Evolutionary conservation across 2,329 filamentous ascomycete genomes (phyloP).

Genomic region (Davidsoniella eucalypti): DNA sequence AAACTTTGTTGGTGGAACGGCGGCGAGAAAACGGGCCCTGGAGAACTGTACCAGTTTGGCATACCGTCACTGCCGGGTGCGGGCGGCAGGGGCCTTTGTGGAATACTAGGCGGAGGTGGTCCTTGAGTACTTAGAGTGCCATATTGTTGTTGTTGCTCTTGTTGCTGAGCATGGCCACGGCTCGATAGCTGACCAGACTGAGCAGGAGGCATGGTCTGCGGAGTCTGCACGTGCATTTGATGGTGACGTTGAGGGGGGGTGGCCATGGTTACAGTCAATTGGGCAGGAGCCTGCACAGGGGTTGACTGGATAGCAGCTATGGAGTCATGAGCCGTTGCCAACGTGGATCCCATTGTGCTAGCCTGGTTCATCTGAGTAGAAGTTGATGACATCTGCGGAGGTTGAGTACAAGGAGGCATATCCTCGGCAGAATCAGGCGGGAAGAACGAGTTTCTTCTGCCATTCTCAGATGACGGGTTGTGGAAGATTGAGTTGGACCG

Average conservation of each 20-base stretch:
- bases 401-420: conserved; percentile 9
- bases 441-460: conserved; percentile 46
- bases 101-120: conserved; percentile 20
- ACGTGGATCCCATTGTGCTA: conserved; percentile 6
- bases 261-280: conserved; percentile 18
- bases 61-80: conserved; percentile 5
- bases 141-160: conserved; percentile 12
- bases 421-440: conserved; percentile 34
- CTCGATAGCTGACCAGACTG: conserved; percentile 1
- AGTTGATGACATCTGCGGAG: conserved; percentile 3
- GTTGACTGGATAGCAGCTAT: conserved; percentile 5
- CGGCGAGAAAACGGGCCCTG: conserved; percentile 14
- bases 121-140: not conserved
- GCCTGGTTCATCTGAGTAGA: conserved; percentile 12
- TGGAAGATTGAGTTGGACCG: conserved; percentile 51
- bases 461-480: conserved; percentile 39
- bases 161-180: conserved; percentile 10
- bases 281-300: conserved; percentile 13
- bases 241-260: conserved; percentile 5
- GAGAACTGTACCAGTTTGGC: conserved; percentile 8
- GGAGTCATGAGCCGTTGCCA: conserved; percentile 6
- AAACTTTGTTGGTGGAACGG: conserved; percentile 9
- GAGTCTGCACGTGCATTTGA: conserved; percentile 7
- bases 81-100: conserved; percentile 20
- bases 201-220: conserved; percentile 8